These are phyloP conservation scores for Fusarium sp. DNA, from an alignment of 2,329 filamentous ascomycete genomes.

Conservation along the genomic window DNA sequence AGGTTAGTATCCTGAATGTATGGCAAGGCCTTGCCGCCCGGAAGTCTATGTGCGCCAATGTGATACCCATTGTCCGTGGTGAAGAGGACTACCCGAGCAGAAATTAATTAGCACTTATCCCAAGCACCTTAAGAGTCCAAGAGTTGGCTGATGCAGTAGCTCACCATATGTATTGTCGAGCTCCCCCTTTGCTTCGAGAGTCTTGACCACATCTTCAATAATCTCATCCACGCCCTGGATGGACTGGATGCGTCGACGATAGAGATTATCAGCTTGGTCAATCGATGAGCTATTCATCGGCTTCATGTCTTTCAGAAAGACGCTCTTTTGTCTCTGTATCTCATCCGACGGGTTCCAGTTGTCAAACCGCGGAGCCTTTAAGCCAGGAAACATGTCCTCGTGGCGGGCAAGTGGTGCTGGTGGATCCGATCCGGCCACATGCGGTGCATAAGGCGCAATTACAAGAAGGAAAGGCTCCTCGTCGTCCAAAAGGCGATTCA, in stretches of 20 bases:
- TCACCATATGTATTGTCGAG: conserved; percentile 60
- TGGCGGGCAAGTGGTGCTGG: conserved; percentile 65
- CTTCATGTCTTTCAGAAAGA: background rate
- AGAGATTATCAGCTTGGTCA: conserved; percentile 54
- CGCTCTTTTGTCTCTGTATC: background rate
- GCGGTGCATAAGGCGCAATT: conserved; percentile 62
- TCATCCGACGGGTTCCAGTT: conserved; percentile 72
- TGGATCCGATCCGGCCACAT: conserved; percentile 39
- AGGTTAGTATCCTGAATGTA: conserved; percentile 68
- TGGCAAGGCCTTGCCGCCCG: conserved; percentile 66
- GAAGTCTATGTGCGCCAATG: conserved; percentile 66
- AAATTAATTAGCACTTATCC: too few species aligned
- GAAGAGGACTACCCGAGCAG: conserved; percentile 57
- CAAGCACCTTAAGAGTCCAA: too few species aligned
- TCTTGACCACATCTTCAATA: conserved; percentile 56
- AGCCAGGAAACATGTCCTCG: conserved; percentile 70
- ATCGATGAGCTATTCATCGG: conserved; percentile 9
- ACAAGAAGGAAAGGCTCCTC: conserved; percentile 68
- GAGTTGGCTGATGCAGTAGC: background rate
- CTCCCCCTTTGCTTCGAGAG: conserved; percentile 48
- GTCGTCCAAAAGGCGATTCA: background rate
- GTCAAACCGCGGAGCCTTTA: conserved; percentile 70
- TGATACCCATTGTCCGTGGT: conserved; percentile 69
- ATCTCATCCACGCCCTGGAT: conserved; percentile 62
- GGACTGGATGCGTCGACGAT: conserved; percentile 58